A percentile compares a stretch with the other conserved stretches of the same genome.
phyloP scores from a whole-genome alignment of 805 yeast species.

The Metschnikowia baotianmanensis region DNA sequence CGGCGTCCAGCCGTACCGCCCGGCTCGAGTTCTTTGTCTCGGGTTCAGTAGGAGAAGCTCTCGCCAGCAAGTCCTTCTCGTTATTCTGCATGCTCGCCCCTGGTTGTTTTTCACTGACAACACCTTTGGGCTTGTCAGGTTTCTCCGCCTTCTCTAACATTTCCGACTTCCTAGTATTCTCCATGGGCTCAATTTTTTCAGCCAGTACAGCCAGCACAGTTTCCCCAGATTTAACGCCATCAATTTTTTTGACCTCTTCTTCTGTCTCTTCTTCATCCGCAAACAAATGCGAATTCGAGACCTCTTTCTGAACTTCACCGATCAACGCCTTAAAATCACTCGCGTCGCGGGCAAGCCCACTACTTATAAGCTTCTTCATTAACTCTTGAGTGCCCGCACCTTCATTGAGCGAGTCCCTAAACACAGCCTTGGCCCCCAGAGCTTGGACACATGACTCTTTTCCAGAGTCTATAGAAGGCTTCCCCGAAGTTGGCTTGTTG shows the following conservation, averaged over 20 bases:
- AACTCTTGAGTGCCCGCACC: conserved; percentile 21
- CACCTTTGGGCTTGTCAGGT: neutral
- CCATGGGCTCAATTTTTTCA: no score
- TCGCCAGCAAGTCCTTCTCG: conserved; percentile 1
- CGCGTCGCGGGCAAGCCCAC: conserved; percentile 32
- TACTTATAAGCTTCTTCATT: conserved; percentile 36
- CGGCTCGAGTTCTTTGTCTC: neutral
- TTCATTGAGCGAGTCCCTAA: conserved; percentile 3
- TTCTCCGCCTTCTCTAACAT: neutral
- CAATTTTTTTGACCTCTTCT: neutral
- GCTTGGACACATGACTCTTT: neutral
- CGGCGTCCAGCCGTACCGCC: conserved; percentile 6
- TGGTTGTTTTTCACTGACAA: neutral
- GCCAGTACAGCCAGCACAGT: neutral
- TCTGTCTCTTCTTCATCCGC: conserved; percentile 36
- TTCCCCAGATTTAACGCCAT: neutral
- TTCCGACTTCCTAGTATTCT: no score
- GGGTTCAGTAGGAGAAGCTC: neutral
- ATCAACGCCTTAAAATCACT: conserved; percentile 30
- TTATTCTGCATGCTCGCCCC: neutral
- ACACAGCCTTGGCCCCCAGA: neutral
- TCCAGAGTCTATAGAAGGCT: neutral
- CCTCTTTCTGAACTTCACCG: conserved; percentile 31
- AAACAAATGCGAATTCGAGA: conserved; percentile 36
- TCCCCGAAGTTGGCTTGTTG: neutral